These are phyloP conservation scores for Rhizopus stolonifer DNA, from an alignment of 371 early-diverging fungal genomes.

Conservation along the genomic window DNA sequence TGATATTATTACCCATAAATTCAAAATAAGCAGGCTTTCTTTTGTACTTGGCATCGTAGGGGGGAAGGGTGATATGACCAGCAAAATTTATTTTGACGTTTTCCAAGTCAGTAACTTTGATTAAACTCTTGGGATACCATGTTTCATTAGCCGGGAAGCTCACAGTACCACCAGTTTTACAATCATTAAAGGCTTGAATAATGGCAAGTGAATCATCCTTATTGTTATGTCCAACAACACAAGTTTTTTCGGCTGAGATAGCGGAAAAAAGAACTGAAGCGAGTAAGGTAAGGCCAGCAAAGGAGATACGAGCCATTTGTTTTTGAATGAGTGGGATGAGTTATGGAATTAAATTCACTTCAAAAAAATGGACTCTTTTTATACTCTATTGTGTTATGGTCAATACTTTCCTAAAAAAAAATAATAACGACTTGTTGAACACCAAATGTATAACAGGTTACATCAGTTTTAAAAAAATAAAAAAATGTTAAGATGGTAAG, in stretches of 20 bases:
- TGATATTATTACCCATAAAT: conserved; percentile 27
- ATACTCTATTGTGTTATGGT: too few relatives aligned
- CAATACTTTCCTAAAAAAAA: too few relatives aligned
- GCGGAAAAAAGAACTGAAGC: conserved; percentile 7
- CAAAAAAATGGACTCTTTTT: too few relatives aligned
- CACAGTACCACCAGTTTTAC: conserved; percentile 36
- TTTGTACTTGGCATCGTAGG: conserved; percentile 21
- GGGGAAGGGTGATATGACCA: conserved; percentile 28
- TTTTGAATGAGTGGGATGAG: too few relatives aligned
- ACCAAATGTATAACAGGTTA: too few relatives aligned
- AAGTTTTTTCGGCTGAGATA: conserved; percentile 24
- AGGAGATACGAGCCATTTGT: background rate
- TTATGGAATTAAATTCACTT: too few relatives aligned
- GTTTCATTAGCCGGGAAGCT: conserved; percentile 23
- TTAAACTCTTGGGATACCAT: conserved; percentile 26
- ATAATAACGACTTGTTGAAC: too few relatives aligned
- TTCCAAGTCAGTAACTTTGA: conserved; percentile 19
- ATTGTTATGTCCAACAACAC: conserved; percentile 19
- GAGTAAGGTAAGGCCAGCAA: background rate
- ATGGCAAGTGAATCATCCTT: conserved; percentile 30
- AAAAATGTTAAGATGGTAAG: too few relatives aligned
- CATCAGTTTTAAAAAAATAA: too few relatives aligned
- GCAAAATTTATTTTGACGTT: conserved; percentile 32
- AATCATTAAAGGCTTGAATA: conserved; percentile 26
- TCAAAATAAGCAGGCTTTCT: conserved; percentile 29